Percentiles rank a stretch among this genome's conserved stretches.
These are phyloP conservation scores for Nigrospora oryzae DNA, from an alignment of 2,329 filamentous ascomycete genomes.

Conservation along the genomic window DNA sequence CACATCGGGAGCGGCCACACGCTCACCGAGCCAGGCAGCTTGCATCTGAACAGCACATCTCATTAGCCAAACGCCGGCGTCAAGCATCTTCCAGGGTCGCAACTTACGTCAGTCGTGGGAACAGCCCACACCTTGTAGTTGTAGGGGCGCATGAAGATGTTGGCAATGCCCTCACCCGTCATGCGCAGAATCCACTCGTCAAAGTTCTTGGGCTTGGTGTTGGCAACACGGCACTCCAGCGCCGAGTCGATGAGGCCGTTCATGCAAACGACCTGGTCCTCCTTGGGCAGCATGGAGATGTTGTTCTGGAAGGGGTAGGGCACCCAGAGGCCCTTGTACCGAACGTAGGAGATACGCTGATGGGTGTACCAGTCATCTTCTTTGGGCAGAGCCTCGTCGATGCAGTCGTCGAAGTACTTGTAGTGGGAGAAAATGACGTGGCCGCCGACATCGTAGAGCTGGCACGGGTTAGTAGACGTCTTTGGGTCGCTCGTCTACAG, in stretches of 20 bases:
- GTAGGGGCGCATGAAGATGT: conserved; percentile 98
- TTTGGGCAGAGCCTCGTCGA: conserved; percentile 92
- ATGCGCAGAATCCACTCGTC: conserved; percentile 97
- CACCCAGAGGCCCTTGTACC: conserved; percentile 93
- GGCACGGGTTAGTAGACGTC: conserved; percentile 1
- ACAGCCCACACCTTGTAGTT: conserved; percentile 99
- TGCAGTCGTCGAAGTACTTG: conserved; percentile 99
- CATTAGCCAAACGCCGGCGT: background rate
- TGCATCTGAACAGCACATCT: conserved; percentile 70
- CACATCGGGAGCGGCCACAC: conserved; percentile 91
- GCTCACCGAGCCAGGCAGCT: conserved; percentile 96
- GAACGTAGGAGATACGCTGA: conserved; percentile 97
- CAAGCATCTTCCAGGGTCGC: background rate
- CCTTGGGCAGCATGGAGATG: conserved; percentile 95
- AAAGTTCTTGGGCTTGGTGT: conserved; percentile 90
- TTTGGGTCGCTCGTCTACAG: background rate
- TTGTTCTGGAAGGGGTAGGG: conserved; percentile 99
- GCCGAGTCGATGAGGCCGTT: conserved; percentile 95
- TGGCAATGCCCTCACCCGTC: conserved; percentile 80
- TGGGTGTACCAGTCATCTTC: conserved; percentile 95
- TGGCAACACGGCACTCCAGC: conserved; percentile 75
- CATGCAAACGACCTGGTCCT: conserved; percentile 90
- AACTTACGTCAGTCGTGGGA: conserved; percentile 81
- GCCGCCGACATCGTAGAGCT: conserved; percentile 98
- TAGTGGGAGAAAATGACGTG: conserved; percentile 99